These are phyloP conservation scores for Aspergillus quadrilineatus DNA, from an alignment of 2,329 filamentous ascomycete genomes.

Conservation along the genomic window DNA sequence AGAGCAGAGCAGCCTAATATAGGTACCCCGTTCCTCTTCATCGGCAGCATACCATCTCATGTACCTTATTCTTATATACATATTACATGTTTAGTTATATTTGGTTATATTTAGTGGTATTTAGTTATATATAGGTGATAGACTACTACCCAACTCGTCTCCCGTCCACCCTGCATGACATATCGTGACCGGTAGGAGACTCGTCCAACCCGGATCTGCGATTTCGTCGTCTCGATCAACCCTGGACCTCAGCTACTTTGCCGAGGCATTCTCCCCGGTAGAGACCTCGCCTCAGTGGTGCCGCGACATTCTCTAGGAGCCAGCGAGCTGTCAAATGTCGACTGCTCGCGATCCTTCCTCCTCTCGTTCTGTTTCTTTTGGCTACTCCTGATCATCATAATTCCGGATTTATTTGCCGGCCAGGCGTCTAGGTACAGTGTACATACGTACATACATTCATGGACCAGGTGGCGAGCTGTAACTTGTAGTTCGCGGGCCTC, in stretches of 20 bases:
- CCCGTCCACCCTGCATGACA: neutral
- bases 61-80: constrained; percentile 1
- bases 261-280: neutral
- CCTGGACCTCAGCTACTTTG: neutral
- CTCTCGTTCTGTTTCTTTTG: neutral
- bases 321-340: neutral
- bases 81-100: neutral
- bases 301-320: neutral
- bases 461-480: neutral
- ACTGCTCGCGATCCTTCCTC: no score
- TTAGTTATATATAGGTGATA: neutral
- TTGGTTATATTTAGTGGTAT: no score
- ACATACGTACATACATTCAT: neutral
- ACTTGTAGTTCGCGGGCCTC: neutral
- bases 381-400: neutral
- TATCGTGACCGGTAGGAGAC: neutral
- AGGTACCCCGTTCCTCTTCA: neutral
- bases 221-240: neutral
- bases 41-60: neutral
- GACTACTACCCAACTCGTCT: neutral
- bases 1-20: neutral
- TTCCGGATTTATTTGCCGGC: neutral
- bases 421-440: neutral
- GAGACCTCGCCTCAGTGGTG: neutral
- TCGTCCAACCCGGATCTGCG: neutral